Conservation (phyloP, 2,329 filamentous ascomycete genomes). For the Scortechinia acanthostroma region DNA sequence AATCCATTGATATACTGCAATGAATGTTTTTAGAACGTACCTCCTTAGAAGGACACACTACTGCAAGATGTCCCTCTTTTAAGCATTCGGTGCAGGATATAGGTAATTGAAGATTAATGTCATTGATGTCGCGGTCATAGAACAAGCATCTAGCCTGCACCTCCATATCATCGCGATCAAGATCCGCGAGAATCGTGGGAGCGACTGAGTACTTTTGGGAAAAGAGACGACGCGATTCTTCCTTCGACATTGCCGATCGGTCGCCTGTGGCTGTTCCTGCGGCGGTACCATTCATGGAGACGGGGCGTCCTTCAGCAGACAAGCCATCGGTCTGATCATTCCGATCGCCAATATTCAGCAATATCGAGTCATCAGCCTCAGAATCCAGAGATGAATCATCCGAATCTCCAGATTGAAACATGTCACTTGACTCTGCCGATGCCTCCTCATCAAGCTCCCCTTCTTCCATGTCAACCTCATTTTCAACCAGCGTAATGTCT, state of each 20-base stretch:
- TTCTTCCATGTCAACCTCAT: neutral
- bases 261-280: neutral
- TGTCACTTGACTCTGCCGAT: neutral
- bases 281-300: neutral
- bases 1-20: neutral
- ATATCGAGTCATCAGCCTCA: neutral
- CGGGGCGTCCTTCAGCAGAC: neutral
- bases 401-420: neutral
- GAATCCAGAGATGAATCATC: slow-evolving; percentile 1
- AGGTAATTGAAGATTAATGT: neutral
- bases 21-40: neutral
- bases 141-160: neutral
- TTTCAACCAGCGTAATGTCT: no score
- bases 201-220: neutral
- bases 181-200: neutral
- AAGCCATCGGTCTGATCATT: neutral
- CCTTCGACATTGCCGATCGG: neutral
- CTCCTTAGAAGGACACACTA: neutral
- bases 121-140: neutral
- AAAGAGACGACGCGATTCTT: neutral
- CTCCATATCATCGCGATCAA: neutral
- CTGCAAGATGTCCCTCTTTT: neutral
- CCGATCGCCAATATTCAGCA: neutral
- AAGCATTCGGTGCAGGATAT: neutral
- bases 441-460: neutral